Evolutionary conservation across 2,329 filamentous ascomycete species (phyloP).

Genomic region (Penicillium expansum): DNA sequence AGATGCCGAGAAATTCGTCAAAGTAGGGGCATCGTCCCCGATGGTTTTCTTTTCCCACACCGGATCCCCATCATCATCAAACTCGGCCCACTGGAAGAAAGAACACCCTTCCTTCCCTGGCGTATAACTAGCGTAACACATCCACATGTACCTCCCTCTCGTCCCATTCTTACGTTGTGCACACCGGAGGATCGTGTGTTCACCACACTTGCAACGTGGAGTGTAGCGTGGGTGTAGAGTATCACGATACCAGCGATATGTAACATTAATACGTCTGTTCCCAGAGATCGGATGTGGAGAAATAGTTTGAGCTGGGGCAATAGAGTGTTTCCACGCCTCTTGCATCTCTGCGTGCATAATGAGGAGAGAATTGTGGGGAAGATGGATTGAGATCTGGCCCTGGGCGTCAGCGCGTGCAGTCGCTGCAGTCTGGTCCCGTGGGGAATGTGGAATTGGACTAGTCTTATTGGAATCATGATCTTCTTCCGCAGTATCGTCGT

Average conservation of each 20-base stretch:
- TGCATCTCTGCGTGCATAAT: slow-evolving; percentile 99
- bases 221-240: slow-evolving; percentile 74
- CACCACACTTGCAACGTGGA: slow-evolving; percentile 71
- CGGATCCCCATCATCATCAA: slow-evolving; percentile 82
- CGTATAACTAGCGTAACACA: slow-evolving; percentile 69
- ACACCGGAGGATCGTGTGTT: slow-evolving; percentile 69
- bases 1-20: slow-evolving; percentile 28
- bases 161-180: slow-evolving; percentile 76
- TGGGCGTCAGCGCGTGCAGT: slow-evolving; percentile 56
- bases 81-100: slow-evolving; percentile 82
- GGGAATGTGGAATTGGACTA: slow-evolving; percentile 24
- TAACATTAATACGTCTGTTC: slow-evolving; percentile 84
- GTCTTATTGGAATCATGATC: slow-evolving; percentile 13
- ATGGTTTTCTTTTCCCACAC: slow-evolving; percentile 49
- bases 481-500: slow-evolving; percentile 43
- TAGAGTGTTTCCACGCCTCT: slow-evolving; percentile 91
- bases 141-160: slow-evolving; percentile 84
- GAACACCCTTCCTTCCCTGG: slow-evolving; percentile 58
- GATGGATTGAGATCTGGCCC: slow-evolving; percentile 87
- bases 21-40: slow-evolving; percentile 20
- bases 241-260: slow-evolving; percentile 81
- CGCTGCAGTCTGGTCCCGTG: slow-evolving; percentile 23
- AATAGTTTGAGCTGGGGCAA: slow-evolving; percentile 71
- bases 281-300: slow-evolving; percentile 81
- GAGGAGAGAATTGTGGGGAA: slow-evolving; percentile 89